phyloP scores from a whole-genome alignment of 129 eudicot genomes.

The Daucus carota region DH1_v3.0 NC_030387.2:1824501-1825000 shows the following conservation, averaged over 20 bases:
- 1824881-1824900: no score
- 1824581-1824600: background rate
- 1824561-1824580: slow-evolving; percentile 20
- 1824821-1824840: no score
- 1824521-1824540: slow-evolving; percentile 66
- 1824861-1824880: no score
- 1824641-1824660: slow-evolving; percentile 43
- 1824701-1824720: slow-evolving; percentile 93
- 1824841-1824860: no score
- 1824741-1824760: slow-evolving; percentile 61
- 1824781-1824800: no score
- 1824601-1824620: background rate
- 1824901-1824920: no score
- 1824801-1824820: no score
- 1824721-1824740: slow-evolving; percentile 94
- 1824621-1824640: slow-evolving; percentile 1
- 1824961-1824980: no score
- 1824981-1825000: no score
- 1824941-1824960: no score
- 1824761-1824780: background rate
- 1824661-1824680: slow-evolving; percentile 77
- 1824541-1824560: slow-evolving; percentile 95
- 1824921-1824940: no score
- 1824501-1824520: slow-evolving; percentile 60
- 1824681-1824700: slow-evolving; percentile 87